Evolutionary conservation across 2,329 filamentous ascomycete genomes (phyloP), one percentile per base, ranked within the genome.

Genomic region (Sclerotinia spermophila): DNA sequence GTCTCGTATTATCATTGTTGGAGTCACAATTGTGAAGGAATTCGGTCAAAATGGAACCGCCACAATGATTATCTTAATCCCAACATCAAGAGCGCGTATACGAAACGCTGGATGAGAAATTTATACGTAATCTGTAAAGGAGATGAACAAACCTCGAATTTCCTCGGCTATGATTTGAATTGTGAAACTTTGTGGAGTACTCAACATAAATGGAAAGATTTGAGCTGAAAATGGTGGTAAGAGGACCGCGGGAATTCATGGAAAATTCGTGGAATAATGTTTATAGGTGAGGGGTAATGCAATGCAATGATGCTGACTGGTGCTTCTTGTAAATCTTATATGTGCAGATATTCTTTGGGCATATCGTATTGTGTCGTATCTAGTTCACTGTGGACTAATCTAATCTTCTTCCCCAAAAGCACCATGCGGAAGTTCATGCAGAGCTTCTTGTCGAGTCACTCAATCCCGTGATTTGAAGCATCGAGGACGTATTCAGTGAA

Each of bases 201-300:
- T 6, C 7, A 24, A 48, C 5, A 30, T 1, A 19, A n/a, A 10
- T 35, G 17, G 30, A 48, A 42, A 38, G 44, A 48, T 64, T 27
- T 48, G 42, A 64, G 60, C 60, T 27, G 60, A 61, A 13, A 7
- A 53, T n/a, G n/a, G n/a, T 24, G 11, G 24, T 38, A 33, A 8
- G 21, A 58, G 24, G 33, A 38, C 33, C 33, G 27, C 33, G 53
- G 27, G 27, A n/a, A 51, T 19, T 19, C 19, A 24, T 19, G 40
- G 15, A 15, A 13, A 42, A 11, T 42, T 42, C 13, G 40, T 51
- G 27, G n/a, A 13, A 51, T 24, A 51, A 33, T 21, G 19, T 11
- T 33, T 56, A 56, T 24, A 11, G 40, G 40, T 56, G 59, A 61
- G 59, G 38, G 58, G 58, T 61, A 60, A 60, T 35, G 58, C 58